phyloP scores from a whole-genome alignment of 768 basidiomycete species.

The Amanita muscaria region DNA sequence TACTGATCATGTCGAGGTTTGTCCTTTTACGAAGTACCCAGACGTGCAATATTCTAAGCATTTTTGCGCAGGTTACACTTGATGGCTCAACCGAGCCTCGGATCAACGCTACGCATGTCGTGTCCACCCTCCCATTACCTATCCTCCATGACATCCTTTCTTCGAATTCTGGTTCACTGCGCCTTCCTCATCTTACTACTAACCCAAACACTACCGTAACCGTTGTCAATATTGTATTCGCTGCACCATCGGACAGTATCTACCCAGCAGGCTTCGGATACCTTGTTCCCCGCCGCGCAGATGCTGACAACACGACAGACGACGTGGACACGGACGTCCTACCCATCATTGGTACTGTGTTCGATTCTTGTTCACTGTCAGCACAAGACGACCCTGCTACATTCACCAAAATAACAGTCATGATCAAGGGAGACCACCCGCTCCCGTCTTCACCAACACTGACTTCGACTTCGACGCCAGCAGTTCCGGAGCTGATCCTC shows the following conservation, averaged over 20 bases:
- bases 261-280: conserved; percentile 92
- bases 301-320: not conserved
- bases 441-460: conserved; percentile 18
- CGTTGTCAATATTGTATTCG: conserved; percentile 86
- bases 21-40: too few relatives aligned
- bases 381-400: conserved; percentile 33
- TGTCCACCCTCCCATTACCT: conserved; percentile 73
- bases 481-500: conserved; percentile 19
- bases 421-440: conserved; percentile 79
- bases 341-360: conserved; percentile 76
- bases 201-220: conserved; percentile 75
- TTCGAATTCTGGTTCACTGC: conserved; percentile 1
- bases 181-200: conserved; percentile 43
- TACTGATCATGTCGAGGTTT: conserved; percentile 38
- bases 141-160: conserved; percentile 24
- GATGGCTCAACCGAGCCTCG: conserved; percentile 20
- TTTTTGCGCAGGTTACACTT: conserved; percentile 25
- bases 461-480: conserved; percentile 14
- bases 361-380: conserved; percentile 74
- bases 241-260: conserved; percentile 36
- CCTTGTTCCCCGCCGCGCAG: conserved; percentile 73
- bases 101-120: conserved; percentile 46
- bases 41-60: not conserved
- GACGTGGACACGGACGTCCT: conserved; percentile 12
- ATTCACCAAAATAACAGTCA: conserved; percentile 77